Evolutionary conservation across 257 asterid species (phyloP).

Genomic region (Dorcoceras hygrometricum): DNA sequence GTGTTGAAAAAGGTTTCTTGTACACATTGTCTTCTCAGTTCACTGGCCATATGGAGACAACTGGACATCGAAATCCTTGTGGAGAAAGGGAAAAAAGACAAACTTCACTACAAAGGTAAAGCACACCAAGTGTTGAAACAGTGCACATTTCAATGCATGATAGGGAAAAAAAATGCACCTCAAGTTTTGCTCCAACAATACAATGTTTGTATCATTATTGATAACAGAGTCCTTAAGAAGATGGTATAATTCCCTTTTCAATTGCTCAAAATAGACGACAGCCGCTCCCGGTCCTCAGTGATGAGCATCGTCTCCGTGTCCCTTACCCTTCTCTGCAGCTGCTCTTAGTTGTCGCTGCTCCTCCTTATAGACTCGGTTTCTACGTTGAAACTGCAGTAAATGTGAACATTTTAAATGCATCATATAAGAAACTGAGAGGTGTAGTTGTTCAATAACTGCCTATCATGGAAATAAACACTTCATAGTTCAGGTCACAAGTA

Average conservation of each 20-base stretch:
- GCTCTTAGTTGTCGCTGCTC: slow-evolving; percentile 96
- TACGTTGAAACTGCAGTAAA: slow-evolving; percentile 71
- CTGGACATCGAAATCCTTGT: background rate
- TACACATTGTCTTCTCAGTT: background rate
- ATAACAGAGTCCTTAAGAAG: slow-evolving; percentile 27
- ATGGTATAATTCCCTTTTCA: slow-evolving; percentile 23
- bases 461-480: background rate
- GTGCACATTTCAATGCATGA: background rate
- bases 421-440: slow-evolving; percentile 6
- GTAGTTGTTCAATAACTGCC: background rate
- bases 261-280: slow-evolving; percentile 12
- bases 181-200: slow-evolving; percentile 21
- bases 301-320: slow-evolving; percentile 60
- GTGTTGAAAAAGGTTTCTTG: background rate
- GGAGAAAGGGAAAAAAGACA: background rate
- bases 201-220: slow-evolving; percentile 38
- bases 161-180: background rate
- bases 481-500: background rate
- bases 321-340: slow-evolving; percentile 64
- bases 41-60: background rate
- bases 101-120: background rate
- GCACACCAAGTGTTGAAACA: background rate
- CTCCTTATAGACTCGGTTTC: slow-evolving; percentile 95
- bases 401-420: slow-evolving; percentile 3
- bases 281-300: slow-evolving; percentile 38